A percentile compares a stretch with the other conserved stretches of the same genome.
These are phyloP conservation scores for Colletotrichum neosansevieriae DNA, from an alignment of 2,329 filamentous ascomycete species.

Conservation along the genomic window DNA sequence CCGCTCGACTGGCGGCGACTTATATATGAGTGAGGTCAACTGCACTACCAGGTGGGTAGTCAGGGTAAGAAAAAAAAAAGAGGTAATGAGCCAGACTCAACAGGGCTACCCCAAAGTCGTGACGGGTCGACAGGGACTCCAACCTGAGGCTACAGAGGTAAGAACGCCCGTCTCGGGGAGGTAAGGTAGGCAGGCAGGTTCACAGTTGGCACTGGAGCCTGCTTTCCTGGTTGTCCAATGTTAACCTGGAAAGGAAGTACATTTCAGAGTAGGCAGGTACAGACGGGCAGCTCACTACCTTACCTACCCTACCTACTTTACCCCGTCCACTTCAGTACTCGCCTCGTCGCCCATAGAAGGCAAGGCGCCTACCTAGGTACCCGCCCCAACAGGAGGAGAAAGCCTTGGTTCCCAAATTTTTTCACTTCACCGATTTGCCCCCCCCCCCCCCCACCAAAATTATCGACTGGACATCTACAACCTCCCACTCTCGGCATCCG, in stretches of 20 bases:
- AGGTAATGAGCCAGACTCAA: too few species aligned
- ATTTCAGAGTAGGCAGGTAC: neutral
- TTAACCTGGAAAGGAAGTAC: neutral
- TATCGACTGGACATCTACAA: constrained; percentile 40
- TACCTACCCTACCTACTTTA: too few species aligned
- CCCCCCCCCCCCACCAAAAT: constrained; percentile 40
- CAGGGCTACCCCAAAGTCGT: too few species aligned
- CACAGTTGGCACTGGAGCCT: too few species aligned
- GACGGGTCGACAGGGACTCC: too few species aligned
- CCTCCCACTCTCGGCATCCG: constrained; percentile 27
- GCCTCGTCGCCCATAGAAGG: neutral
- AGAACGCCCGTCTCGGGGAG: too few species aligned
- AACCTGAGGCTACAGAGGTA: too few species aligned
- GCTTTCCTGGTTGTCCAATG: too few species aligned
- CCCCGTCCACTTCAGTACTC: constrained; percentile 7
- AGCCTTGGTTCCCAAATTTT: constrained; percentile 31
- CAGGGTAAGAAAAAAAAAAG: too few species aligned
- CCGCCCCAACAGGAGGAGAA: constrained; percentile 36
- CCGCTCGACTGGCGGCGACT: too few species aligned
- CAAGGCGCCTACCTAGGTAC: constrained; percentile 37
- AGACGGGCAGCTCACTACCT: too few species aligned
- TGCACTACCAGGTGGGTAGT: neutral
- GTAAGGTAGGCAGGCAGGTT: neutral
- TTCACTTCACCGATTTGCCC: constrained; percentile 28
- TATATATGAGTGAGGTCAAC: neutral